Percentiles rank a stretch among this genome's conserved stretches.
Conservation (phyloP, 169 alveolate genomes). For the Eimeria praecox region DNA sequence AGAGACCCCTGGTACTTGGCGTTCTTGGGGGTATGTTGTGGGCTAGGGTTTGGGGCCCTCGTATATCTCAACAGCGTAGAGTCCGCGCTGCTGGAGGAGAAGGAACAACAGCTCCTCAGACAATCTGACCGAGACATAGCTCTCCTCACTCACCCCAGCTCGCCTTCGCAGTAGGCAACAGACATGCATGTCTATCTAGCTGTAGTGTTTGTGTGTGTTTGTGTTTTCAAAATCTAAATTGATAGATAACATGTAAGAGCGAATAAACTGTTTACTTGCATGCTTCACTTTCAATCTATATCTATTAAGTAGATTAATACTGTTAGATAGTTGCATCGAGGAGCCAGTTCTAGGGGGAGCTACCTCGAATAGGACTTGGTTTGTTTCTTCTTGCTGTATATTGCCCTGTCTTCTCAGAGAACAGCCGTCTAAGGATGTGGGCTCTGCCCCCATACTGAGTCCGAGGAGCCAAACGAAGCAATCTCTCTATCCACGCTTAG, state of each 20-base stretch:
- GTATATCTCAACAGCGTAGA: constrained; percentile 88
- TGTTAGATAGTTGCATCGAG: too few relatives aligned
- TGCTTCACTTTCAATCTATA: too few relatives aligned
- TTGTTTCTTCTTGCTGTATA: background rate
- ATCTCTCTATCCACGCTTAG: constrained; percentile 38
- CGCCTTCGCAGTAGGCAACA: constrained; percentile 1
- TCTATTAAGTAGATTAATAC: too few relatives aligned
- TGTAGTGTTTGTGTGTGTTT: too few relatives aligned
- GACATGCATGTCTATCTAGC: background rate
- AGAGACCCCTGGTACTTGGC: constrained; percentile 90
- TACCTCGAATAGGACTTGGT: background rate
- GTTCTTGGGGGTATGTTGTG: constrained; percentile 86
- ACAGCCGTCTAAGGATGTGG: background rate
- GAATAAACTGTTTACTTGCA: too few relatives aligned
- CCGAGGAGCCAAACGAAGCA: constrained; percentile 46
- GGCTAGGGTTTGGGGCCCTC: constrained; percentile 87
- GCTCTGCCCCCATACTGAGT: constrained; percentile 6
- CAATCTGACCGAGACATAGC: constrained; percentile 26
- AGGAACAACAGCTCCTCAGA: constrained; percentile 48
- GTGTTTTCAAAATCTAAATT: too few relatives aligned
- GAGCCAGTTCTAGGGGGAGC: too few relatives aligned
- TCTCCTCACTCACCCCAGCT: background rate
- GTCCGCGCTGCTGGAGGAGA: constrained; percentile 83
- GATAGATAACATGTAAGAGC: too few relatives aligned
- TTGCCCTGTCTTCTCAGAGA: background rate